phyloP scores from a whole-genome alignment of 2,329 filamentous ascomycete genomes.

The Niveomyces coronatus region DNA sequence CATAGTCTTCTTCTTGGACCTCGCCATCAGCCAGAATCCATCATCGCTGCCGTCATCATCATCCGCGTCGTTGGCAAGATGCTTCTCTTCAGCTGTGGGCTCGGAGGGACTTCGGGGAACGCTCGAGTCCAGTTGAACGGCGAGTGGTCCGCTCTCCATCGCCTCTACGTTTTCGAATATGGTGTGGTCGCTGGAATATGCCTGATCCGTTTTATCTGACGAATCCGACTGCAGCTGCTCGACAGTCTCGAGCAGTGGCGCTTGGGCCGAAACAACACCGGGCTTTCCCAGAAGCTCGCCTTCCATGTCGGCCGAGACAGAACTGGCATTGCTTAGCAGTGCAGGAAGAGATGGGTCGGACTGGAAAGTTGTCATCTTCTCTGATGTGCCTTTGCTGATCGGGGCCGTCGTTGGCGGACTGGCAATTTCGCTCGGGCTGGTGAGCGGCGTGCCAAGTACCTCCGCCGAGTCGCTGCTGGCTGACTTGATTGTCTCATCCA shows the following conservation, averaged over 20 bases:
- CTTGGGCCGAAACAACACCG: constrained; percentile 30
- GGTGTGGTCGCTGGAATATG: constrained; percentile 37
- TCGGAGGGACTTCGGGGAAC: constrained; percentile 9
- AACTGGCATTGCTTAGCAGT: constrained; percentile 52
- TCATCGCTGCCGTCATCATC: constrained; percentile 44
- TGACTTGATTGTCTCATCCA: constrained; percentile 32
- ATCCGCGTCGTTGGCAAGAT: constrained; percentile 27
- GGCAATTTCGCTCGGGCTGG: constrained; percentile 42
- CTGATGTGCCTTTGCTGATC: constrained; percentile 31
- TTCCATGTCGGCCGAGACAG: constrained; percentile 52
- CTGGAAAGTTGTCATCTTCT: constrained; percentile 43
- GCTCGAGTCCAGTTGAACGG: constrained; percentile 19
- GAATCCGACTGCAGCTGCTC: constrained; percentile 46
- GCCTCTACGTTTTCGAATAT: constrained; percentile 22
- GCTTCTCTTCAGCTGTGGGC: constrained; percentile 2
- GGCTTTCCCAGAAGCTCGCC: constrained; percentile 46
- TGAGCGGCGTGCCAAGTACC: constrained; percentile 38
- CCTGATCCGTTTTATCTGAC: constrained; percentile 33
- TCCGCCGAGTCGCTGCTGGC: constrained; percentile 43
- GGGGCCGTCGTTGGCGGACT: constrained; percentile 36
- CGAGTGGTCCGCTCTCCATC: constrained; percentile 23
- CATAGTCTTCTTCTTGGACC: constrained; percentile 34
- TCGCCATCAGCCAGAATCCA: constrained; percentile 44
- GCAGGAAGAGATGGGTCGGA: constrained; percentile 56
- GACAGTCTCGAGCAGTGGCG: constrained; percentile 38